Base-by-base conservation (phyloP, 306 rosid species). In the Betula pendula region DNA sequence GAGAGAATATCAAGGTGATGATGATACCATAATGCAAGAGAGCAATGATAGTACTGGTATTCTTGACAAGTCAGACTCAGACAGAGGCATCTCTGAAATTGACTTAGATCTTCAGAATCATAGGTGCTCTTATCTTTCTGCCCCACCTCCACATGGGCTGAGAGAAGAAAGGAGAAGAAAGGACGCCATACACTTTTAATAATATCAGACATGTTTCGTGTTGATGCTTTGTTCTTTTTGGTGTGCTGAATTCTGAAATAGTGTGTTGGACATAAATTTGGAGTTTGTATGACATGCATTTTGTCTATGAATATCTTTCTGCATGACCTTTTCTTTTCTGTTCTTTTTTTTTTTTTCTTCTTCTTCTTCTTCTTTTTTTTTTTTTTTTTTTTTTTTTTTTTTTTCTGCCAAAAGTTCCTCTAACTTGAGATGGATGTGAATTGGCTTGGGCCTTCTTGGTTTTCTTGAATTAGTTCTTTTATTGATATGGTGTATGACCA, bases 401-500 rank as follows among this genome's bases (percentile, higher is more conserved):
- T 2, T 1, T 19, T 8, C 11, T 8, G 27, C 38, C 24, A 19
- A 48, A 66, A 9, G 14, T 56, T 66, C 48, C 16, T 66, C 48
- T 35, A 17, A n/a, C 48, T 66, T 66, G 70, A 66, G 29, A 66
- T 66, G 24, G 29, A 15, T 74, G 50, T 38, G 47, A 70, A 43
- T 73, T 66, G 33, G 19, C 22, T 42, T 71, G 67, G 20, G 42
- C 15, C 52, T 17, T 58, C 40, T 68, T 10, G 58, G 42, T 45
- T 55, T 62, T 62, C 68, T 62, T 62, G 11, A 19, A 66, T 40
- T 40, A 40, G 49, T 35, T 66, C 27, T 8, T 19, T 38, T 66
- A 38, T 19, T 44, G 45, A 66, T 63, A 33, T 38, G 38, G n/a
- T 47, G 25, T 66, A 72, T 82, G 75, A 84, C 70, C 65, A 49